Conservation (phyloP, 306 rosid genomes). For the Casuarina cunninghamiana region DNA sequence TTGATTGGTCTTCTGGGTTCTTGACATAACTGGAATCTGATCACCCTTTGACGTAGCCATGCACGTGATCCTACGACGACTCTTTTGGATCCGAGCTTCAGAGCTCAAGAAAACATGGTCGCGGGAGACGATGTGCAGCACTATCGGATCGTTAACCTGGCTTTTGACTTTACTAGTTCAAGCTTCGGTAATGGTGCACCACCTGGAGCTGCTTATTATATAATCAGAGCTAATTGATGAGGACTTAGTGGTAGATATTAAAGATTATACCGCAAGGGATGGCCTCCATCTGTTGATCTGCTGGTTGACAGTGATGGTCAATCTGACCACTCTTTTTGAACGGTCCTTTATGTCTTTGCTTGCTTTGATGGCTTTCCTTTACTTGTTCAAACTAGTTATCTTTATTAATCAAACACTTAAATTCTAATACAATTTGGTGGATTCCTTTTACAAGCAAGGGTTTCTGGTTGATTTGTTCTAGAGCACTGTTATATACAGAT, state of each 20-base stretch:
- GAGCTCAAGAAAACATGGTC: slow-evolving; percentile 36
- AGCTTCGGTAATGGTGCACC: slow-evolving; percentile 41
- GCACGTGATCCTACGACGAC: slow-evolving; percentile 34
- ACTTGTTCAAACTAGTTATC: too few species aligned
- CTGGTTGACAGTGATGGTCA: slow-evolving; percentile 2
- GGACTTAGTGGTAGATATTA: neutral
- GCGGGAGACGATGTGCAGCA: slow-evolving; percentile 41
- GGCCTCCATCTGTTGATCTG: neutral
- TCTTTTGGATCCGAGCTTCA: slow-evolving; percentile 23
- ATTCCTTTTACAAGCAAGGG: neutral
- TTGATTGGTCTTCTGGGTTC: neutral
- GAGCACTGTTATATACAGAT: neutral
- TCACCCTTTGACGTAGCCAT: neutral
- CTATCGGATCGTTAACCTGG: slow-evolving; percentile 1
- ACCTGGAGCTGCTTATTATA: slow-evolving; percentile 9
- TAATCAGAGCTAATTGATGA: slow-evolving; percentile 4
- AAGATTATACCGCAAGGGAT: neutral
- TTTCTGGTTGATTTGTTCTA: neutral
- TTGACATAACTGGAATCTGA: neutral
- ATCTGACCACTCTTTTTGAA: neutral
- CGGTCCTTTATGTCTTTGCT: too few species aligned
- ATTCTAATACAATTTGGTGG: too few species aligned
- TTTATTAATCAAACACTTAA: too few species aligned
- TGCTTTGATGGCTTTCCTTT: too few species aligned
- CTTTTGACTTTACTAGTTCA: slow-evolving; percentile 40